phyloP scores from a whole-genome alignment of 1,284 basidiomycete genomes.

The Ceratobasidium sp. region DNA sequence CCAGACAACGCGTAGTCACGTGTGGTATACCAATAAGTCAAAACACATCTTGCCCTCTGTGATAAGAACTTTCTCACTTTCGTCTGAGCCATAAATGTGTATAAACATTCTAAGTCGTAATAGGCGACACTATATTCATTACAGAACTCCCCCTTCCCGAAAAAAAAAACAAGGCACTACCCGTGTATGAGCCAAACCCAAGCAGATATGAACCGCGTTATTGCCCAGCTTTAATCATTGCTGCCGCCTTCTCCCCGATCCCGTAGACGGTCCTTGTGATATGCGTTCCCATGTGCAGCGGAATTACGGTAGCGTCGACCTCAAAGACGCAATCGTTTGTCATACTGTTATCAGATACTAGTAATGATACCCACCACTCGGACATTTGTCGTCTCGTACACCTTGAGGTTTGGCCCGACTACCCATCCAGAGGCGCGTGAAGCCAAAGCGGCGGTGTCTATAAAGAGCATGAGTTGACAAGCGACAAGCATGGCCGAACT shows the following conservation, averaged over 20 bases:
- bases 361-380: slow-evolving; percentile 43
- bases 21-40: not conserved
- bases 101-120: not conserved
- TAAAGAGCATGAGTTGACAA: not conserved
- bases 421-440: slow-evolving; percentile 56
- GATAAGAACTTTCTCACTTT: no score
- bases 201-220: not conserved
- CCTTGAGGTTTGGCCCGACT: slow-evolving; percentile 54
- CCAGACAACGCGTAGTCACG: slow-evolving; percentile 39
- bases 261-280: slow-evolving; percentile 57
- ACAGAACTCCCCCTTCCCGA: not conserved
- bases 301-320: slow-evolving; percentile 54
- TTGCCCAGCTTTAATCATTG: slow-evolving; percentile 49
- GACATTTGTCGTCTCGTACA: slow-evolving; percentile 57
- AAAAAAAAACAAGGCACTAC: not conserved
- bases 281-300: slow-evolving; percentile 57
- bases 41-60: not conserved
- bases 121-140: not conserved
- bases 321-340: not conserved
- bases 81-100: no score
- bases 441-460: slow-evolving; percentile 54
- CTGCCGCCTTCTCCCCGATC: slow-evolving; percentile 54
- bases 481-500: not conserved
- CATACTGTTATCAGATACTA: no score
- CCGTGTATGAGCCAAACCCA: not conserved